Conservation (phyloP, 805 yeast genomes). For the Spathaspora passalidarum region DNA sequence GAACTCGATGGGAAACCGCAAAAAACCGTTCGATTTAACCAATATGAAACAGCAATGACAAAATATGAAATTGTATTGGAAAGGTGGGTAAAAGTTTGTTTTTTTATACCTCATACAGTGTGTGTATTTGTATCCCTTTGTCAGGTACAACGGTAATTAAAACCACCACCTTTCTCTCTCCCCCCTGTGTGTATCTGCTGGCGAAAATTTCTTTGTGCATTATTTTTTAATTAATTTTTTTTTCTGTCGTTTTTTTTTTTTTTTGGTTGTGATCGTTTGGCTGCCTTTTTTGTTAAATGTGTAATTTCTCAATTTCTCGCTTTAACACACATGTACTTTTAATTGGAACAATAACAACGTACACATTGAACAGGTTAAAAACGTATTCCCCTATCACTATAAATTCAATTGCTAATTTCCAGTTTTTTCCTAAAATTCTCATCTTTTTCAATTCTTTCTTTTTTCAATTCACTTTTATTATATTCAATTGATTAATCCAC, state of each 20-base stretch:
- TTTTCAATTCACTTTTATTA: neutral
- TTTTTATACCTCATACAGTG: too few relatives aligned
- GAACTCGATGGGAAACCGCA: too few relatives aligned
- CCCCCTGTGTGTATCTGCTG: neutral
- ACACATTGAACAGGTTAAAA: neutral
- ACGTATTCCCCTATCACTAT: neutral
- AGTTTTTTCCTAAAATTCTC: neutral
- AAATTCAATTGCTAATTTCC: neutral
- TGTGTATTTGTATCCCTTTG: too few relatives aligned
- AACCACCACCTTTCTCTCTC: too few relatives aligned
- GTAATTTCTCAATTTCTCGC: neutral
- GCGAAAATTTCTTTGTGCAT: neutral
- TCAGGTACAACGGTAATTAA: too few relatives aligned
- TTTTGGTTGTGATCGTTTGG: neutral
- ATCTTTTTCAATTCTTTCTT: neutral
- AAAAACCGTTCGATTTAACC: too few relatives aligned
- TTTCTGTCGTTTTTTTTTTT: neutral
- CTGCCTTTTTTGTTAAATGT: neutral
- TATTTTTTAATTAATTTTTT: neutral
- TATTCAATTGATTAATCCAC: neutral
- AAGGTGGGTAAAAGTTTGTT: too few relatives aligned
- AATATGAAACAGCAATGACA: too few relatives aligned
- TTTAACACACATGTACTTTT: neutral
- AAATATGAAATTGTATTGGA: too few relatives aligned
- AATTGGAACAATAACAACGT: neutral